A percentile compares a stretch with the other conserved stretches of the same genome.
Evolutionary conservation across 2,329 filamentous ascomycete genomes (phyloP).

Genomic region (Fusarium armeniacum): DNA sequence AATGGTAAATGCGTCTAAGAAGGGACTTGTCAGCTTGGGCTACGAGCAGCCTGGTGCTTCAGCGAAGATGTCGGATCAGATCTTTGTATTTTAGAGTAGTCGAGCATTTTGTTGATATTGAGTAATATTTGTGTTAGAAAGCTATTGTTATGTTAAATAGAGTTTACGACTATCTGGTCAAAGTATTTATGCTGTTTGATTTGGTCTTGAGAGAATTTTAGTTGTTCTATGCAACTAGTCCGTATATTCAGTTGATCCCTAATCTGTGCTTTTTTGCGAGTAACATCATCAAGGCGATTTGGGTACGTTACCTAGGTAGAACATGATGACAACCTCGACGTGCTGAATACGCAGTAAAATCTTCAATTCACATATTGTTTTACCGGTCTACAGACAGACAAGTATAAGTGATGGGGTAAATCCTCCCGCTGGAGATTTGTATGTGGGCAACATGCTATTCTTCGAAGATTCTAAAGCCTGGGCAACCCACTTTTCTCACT

Average conservation of each 20-base stretch:
- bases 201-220: no score
- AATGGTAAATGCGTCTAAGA: conserved; percentile 71
- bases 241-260: no score
- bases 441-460: conserved; percentile 16
- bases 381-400: neutral
- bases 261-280: no score
- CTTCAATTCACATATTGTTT: no score
- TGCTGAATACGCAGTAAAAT: neutral
- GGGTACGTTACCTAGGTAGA: no score
- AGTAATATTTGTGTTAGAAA: neutral
- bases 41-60: conserved; percentile 64
- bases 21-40: conserved; percentile 61
- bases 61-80: conserved; percentile 66
- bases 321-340: no score
- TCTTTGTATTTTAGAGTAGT: conserved; percentile 57
- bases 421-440: neutral
- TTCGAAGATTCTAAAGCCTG: conserved; percentile 27
- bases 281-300: no score
- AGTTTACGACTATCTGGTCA: no score
- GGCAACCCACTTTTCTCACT: conserved; percentile 1
- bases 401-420: no score
- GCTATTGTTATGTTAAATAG: no score
- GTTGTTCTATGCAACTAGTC: no score
- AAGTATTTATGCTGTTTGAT: no score
- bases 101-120: neutral